phyloP scores from a whole-genome alignment of 2,329 filamentous ascomycete species.

The Tolypocladium capitatum region DNA sequence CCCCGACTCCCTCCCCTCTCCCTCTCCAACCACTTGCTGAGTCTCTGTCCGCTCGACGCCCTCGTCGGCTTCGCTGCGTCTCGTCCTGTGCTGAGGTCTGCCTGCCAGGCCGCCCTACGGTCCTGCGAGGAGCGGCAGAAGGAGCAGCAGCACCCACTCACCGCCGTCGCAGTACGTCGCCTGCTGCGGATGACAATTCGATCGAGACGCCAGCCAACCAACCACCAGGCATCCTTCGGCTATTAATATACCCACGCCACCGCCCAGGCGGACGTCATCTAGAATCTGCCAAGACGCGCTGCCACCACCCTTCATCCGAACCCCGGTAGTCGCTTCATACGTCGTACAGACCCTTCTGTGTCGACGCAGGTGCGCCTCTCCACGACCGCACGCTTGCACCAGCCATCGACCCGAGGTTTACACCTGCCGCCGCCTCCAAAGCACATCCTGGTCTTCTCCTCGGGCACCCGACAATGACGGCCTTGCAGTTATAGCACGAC shows the following conservation, averaged over 20 bases:
- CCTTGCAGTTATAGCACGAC: slow-evolving; percentile 21
- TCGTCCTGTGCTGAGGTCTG: slow-evolving; percentile 1
- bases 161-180: neutral
- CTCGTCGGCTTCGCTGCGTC: neutral
- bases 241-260: too few species aligned
- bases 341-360: neutral
- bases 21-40: neutral
- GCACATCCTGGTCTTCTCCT: slow-evolving; percentile 2
- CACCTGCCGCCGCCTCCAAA: neutral
- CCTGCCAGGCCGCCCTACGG: neutral
- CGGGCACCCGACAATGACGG: slow-evolving; percentile 19
- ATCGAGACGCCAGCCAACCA: neutral
- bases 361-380: neutral
- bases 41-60: neutral
- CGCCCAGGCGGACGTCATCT: slow-evolving; percentile 10
- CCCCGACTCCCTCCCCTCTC: slow-evolving; percentile 1
- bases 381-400: neutral
- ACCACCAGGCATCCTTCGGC: neutral
- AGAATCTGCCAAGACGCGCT: slow-evolving; percentile 10
- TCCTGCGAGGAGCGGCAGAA: neutral
- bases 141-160: neutral
- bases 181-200: neutral
- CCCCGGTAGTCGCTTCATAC: neutral
- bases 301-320: slow-evolving; percentile 1
- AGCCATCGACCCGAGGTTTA: neutral